These are phyloP conservation scores for Suillus americanus DNA, from an alignment of 768 basidiomycete genomes.

Conservation along the genomic window DNA sequence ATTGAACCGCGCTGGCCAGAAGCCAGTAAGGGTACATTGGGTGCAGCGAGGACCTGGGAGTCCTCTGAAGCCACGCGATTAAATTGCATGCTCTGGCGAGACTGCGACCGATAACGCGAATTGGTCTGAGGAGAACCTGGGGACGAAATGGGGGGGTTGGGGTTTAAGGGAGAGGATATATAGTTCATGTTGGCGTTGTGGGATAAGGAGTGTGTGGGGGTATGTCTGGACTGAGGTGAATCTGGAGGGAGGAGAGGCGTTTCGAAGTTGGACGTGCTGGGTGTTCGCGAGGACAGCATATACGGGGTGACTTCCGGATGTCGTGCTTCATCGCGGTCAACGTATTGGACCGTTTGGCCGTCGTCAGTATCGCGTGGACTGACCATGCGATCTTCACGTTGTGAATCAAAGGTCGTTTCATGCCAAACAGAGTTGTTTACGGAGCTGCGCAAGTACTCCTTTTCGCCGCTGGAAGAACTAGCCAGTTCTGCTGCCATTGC, in stretches of 20 bases:
- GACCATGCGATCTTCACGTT: constrained; percentile 2
- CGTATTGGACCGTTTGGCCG: neutral
- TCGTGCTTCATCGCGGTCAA: neutral
- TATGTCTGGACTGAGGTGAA: constrained; percentile 10
- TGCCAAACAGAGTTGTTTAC: neutral
- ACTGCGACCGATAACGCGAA: constrained; percentile 37
- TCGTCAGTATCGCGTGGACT: neutral
- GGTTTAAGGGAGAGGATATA: constrained; percentile 55
- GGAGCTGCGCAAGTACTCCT: neutral
- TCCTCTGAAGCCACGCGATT: constrained; percentile 46
- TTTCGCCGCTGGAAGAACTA: constrained; percentile 1
- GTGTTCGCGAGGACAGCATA: constrained; percentile 16
- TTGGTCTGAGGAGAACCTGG: constrained; percentile 14
- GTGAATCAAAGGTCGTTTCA: neutral
- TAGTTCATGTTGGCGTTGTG: constrained; percentile 29
- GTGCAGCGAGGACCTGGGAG: constrained; percentile 39
- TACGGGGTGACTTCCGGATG: neutral
- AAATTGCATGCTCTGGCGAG: constrained; percentile 41
- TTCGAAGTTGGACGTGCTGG: constrained; percentile 28
- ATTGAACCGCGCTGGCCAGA: constrained; percentile 51
- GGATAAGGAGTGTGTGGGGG: constrained; percentile 29
- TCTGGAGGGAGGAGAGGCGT: constrained; percentile 28
- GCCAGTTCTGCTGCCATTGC: neutral
- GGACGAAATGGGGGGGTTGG: constrained; percentile 28
- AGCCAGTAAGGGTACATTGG: constrained; percentile 18